These are phyloP conservation scores for Leersia perrieri DNA, from an alignment of 176 grass and related monocot genomes.

Conservation along the genomic window DNA sequence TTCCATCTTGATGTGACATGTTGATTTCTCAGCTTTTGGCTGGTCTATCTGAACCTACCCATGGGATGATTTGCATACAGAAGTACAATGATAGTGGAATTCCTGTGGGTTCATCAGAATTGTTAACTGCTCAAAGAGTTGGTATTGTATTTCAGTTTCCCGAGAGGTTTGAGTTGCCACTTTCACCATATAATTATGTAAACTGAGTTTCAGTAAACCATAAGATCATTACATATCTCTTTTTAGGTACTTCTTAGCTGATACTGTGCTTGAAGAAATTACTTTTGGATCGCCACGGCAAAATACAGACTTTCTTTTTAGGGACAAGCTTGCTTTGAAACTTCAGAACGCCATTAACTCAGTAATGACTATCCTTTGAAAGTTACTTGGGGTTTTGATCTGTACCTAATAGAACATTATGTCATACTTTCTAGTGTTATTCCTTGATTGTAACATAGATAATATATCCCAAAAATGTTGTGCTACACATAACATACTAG, in stretches of 20 bases:
- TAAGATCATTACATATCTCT: background rate
- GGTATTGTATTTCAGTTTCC: slow-evolving; percentile 98
- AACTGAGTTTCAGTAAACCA: background rate
- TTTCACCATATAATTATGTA: slow-evolving; percentile 18
- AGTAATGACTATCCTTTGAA: slow-evolving; percentile 31
- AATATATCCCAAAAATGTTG: background rate
- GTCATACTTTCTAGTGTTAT: background rate
- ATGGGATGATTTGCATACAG: slow-evolving; percentile 62
- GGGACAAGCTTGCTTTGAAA: slow-evolving; percentile 55
- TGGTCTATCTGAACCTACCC: slow-evolving; percentile 60
- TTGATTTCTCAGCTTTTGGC: slow-evolving; percentile 73
- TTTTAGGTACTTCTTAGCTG: slow-evolving; percentile 77
- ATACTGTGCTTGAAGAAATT: slow-evolving; percentile 86
- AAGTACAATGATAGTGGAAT: slow-evolving; percentile 62
- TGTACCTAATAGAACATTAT: background rate
- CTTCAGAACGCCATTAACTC: slow-evolving; percentile 76
- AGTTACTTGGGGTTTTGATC: background rate
- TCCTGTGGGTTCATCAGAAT: slow-evolving; percentile 33
- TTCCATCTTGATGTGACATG: slow-evolving; percentile 4
- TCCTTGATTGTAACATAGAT: background rate
- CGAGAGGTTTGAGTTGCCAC: slow-evolving; percentile 63
- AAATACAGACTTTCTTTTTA: slow-evolving; percentile 57
- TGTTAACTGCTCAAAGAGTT: slow-evolving; percentile 60
- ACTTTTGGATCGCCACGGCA: slow-evolving; percentile 92
- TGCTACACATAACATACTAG: slow-evolving; percentile 30